Percentiles rank a stretch among this genome's conserved stretches.
phyloP scores from a whole-genome alignment of 495 filamentous ascomycete genomes.

The Extremus antarcticus region DNA sequence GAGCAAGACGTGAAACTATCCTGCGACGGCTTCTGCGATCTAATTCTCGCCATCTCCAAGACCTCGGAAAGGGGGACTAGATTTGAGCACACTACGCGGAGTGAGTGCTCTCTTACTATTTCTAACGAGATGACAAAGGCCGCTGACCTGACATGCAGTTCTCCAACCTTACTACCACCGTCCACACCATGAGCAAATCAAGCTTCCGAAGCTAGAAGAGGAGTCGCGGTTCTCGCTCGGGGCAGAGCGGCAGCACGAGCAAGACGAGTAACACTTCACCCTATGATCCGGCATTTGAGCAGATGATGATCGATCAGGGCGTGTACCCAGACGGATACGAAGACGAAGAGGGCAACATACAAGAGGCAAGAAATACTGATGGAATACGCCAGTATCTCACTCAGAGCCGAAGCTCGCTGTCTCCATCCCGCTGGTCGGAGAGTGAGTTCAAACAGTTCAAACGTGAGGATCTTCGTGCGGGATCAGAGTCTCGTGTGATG shows the following conservation, averaged over 20 bases:
- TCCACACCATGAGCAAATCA: constrained; percentile 3
- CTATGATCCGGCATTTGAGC: constrained; percentile 5
- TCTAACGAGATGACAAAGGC: constrained; percentile 1
- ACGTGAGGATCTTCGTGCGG: neutral
- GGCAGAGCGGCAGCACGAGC: neutral
- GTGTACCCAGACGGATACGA: constrained; percentile 4
- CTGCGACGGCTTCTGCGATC: constrained; percentile 19
- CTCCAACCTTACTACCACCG: neutral
- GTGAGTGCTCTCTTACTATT: constrained; percentile 11
- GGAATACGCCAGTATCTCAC: too few species aligned
- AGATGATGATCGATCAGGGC: constrained; percentile 4
- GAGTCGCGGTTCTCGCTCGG: neutral
- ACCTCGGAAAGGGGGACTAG: constrained; percentile 22
- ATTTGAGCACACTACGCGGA: constrained; percentile 20
- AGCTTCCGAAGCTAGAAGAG: neutral
- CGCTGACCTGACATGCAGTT: constrained; percentile 5
- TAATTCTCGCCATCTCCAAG: neutral
- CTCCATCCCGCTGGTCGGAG: constrained; percentile 7
- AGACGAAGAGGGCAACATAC: neutral
- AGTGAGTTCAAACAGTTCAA: constrained; percentile 3
- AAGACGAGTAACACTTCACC: constrained; percentile 10
- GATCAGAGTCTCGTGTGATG: constrained; percentile 4
- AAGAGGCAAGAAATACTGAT: constrained; percentile 1
- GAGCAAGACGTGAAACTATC: neutral
- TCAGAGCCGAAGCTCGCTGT: constrained; percentile 3